These are phyloP conservation scores for Wickerhamiella azyma DNA, from an alignment of 805 yeast genomes.

Conservation along the genomic window DNA sequence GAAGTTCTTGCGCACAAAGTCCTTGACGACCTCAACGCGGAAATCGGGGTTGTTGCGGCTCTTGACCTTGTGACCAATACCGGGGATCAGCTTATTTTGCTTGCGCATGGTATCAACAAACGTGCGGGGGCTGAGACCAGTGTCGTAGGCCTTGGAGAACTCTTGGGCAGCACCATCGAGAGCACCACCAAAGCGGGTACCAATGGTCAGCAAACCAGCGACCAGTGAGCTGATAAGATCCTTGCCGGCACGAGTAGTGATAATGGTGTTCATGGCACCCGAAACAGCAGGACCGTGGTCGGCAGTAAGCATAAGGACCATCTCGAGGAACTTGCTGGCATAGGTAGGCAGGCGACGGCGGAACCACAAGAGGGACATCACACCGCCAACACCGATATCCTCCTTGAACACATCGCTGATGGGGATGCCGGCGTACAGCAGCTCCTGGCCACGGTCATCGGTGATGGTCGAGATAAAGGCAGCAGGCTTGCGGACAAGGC, in stretches of 20 bases:
- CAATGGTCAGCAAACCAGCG: slow-evolving; percentile 33
- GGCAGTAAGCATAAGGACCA: slow-evolving; percentile 38
- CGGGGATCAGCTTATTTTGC: slow-evolving; percentile 35
- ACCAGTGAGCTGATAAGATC: slow-evolving; percentile 34
- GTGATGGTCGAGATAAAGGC: slow-evolving; percentile 36
- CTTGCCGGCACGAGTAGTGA: slow-evolving; percentile 36
- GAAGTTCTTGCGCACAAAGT: slow-evolving; percentile 32
- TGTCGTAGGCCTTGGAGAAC: slow-evolving; percentile 32
- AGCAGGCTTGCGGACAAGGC: slow-evolving; percentile 35
- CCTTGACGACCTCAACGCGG: slow-evolving; percentile 36
- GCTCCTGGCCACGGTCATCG: slow-evolving; percentile 36
- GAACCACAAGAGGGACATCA: slow-evolving; percentile 35
- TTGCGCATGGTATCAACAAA: slow-evolving; percentile 35
- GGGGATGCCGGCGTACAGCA: slow-evolving; percentile 35
- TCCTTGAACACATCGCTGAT: slow-evolving; percentile 35
- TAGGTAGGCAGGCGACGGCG: slow-evolving; percentile 32
- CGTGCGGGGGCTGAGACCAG: slow-evolving; percentile 33
- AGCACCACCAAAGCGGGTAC: slow-evolving; percentile 36
- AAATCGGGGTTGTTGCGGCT: slow-evolving; percentile 36
- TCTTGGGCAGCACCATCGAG: slow-evolving; percentile 35
- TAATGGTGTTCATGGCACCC: slow-evolving; percentile 37
- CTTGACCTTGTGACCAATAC: slow-evolving; percentile 36
- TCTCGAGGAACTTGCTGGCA: slow-evolving; percentile 33
- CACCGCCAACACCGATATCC: slow-evolving; percentile 36
- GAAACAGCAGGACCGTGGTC: slow-evolving; percentile 37